A percentile compares a stretch with the other conserved stretches of the same genome.
Conservation (phyloP, 2,329 filamentous ascomycete species). For the Decorospora gaudefroyi region DNA sequence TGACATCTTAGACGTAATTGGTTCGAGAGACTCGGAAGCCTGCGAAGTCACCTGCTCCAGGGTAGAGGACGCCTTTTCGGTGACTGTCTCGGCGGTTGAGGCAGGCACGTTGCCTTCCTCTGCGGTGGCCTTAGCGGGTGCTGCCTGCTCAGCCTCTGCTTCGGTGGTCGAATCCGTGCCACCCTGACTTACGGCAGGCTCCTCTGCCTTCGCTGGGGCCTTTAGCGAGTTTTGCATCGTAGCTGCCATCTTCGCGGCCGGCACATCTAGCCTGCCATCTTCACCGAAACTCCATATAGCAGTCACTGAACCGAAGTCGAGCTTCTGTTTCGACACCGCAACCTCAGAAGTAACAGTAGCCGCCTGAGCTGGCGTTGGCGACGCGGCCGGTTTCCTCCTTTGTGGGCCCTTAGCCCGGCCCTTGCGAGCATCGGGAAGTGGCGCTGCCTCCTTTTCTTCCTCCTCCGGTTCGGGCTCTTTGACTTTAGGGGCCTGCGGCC, state of each 20-base stretch:
- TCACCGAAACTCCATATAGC: conserved; percentile 46
- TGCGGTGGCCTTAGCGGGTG: conserved; percentile 7
- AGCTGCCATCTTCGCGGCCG: conserved; percentile 37
- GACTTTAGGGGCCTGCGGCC: conserved; percentile 79
- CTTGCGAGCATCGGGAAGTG: conserved; percentile 88
- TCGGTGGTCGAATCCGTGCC: conserved; percentile 8
- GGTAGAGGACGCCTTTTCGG: not conserved
- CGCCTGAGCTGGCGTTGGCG: conserved; percentile 63
- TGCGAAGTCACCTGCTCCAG: conserved; percentile 8
- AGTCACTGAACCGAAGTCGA: conserved; percentile 35
- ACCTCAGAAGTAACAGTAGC: conserved; percentile 48
- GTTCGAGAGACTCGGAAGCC: conserved; percentile 2
- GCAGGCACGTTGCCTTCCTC: conserved; percentile 11
- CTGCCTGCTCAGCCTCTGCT: conserved; percentile 16
- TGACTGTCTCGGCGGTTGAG: conserved; percentile 4
- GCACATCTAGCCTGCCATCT: conserved; percentile 41
- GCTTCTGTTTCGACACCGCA: conserved; percentile 28
- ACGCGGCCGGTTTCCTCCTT: conserved; percentile 67
- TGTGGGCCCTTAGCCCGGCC: conserved; percentile 86
- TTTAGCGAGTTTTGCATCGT: conserved; percentile 31
- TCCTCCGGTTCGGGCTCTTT: conserved; percentile 66
- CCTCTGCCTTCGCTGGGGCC: conserved; percentile 7
- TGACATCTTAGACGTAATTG: conserved; percentile 7
- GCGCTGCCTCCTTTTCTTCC: conserved; percentile 67
- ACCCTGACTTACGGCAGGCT: conserved; percentile 10